Evolutionary conservation across 768 basidiomycete species (phyloP).

Genomic region (Mycena capillaripes): DNA sequence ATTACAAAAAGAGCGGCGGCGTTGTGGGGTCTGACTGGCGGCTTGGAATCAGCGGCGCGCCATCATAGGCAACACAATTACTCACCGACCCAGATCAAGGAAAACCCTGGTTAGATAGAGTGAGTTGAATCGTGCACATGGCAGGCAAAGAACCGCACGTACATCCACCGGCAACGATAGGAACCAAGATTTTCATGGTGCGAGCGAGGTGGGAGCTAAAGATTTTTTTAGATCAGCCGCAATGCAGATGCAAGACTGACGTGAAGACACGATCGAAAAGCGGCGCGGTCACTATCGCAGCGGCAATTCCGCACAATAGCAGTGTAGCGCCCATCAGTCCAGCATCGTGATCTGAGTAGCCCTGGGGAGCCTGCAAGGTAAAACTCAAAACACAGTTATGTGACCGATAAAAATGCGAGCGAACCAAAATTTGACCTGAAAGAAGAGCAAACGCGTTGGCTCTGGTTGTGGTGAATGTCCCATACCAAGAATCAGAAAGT

Average conservation of each 20-base stretch:
- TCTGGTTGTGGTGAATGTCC: conserved; percentile 46
- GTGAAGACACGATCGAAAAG: conserved; percentile 87
- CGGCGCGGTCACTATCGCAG: conserved; percentile 77
- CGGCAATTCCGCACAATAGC: conserved; percentile 77
- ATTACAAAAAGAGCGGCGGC: conserved; percentile 71
- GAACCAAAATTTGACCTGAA: conserved; percentile 75
- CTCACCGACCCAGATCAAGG: conserved; percentile 22
- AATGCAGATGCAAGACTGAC: neutral
- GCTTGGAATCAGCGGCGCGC: neutral
- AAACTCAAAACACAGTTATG: neutral
- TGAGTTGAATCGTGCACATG: neutral
- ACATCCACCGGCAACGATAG: conserved; percentile 74
- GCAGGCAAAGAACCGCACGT: conserved; percentile 53
- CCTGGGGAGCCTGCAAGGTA: conserved; percentile 43
- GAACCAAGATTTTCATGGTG: conserved; percentile 70
- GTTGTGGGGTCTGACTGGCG: conserved; percentile 73
- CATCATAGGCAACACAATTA: neutral
- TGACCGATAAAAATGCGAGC: neutral
- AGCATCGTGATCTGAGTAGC: conserved; percentile 72
- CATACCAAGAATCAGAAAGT: neutral
- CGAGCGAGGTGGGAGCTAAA: conserved; percentile 66
- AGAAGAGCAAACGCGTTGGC: conserved; percentile 76
- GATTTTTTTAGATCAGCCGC: neutral
- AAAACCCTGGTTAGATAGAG: neutral
- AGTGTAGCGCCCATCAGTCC: conserved; percentile 79